Base-by-base conservation (phyloP, 257 asterid genomes). In the Fraxinus americana region DNA sequence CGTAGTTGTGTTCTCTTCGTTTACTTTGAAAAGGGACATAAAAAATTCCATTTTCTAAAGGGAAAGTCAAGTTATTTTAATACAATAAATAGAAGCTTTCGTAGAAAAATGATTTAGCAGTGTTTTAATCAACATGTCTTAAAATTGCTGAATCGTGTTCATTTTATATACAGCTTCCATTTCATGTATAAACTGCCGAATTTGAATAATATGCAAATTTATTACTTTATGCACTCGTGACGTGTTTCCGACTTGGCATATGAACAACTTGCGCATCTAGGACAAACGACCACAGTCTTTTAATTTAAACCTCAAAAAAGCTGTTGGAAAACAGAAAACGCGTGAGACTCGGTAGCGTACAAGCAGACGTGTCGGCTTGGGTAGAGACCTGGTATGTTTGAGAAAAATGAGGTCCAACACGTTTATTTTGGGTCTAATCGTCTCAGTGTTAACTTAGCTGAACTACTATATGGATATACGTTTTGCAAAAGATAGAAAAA, bases 211-310 rank as follows among this genome's bases (percentile, higher is more conserved):
- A 1, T 50, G 59, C 54, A 45, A 45, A 45, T 34, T 34, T 30
- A 2, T 30, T 30, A 5, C 5, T 34, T 4, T 34, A 12, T 71
- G 32, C 14, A 2, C 14, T n/a, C 21, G 75, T 71, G 59, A 50
- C 13, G 63, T 38, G 73, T 72, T 29, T 72, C 61, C 19, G 4
- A 41, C 14, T 57, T 67, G 83, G 76, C 39, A 17, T 59, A 21
- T 57, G 48, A 63, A 30, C 77, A 61, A 29, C 23, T 36, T n/a
- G 48, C 29, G 19, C n/a, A 0, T 59, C 67, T 2, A 25, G 29
- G 81, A 70, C 71, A 71, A 36, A 32, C 61, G 65, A 50, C 7
- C 43, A 78, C 81, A 43, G 72, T 34, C 45, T 4, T 4, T 50
- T 50, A 7, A 57, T 17, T 50, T 50, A 7, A 57, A 57, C 23